Conservation (phyloP, 371 early-diverging fungal species). For the Nosema muscidifuracis region DNA sequence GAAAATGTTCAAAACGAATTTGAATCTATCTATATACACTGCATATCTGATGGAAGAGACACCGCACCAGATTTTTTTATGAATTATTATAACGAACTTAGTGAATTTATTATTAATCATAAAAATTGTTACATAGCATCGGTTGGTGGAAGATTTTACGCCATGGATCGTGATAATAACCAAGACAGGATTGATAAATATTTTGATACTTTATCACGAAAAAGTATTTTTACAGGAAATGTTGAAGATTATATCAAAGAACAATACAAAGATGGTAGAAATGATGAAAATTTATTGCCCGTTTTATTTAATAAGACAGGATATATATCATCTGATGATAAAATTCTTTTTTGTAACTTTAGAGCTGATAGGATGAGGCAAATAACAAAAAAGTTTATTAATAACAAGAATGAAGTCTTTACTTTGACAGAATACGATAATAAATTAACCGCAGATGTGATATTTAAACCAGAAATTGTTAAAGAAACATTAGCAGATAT, state of each 20-base stretch:
- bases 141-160: slow-evolving; percentile 90
- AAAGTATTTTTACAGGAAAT: not conserved
- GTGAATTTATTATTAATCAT: slow-evolving; percentile 46
- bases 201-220: slow-evolving; percentile 73
- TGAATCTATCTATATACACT: slow-evolving; percentile 82
- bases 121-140: slow-evolving; percentile 78
- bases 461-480: slow-evolving; percentile 84
- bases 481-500: slow-evolving; percentile 90
- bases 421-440: slow-evolving; percentile 95
- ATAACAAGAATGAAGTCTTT: slow-evolving; percentile 61
- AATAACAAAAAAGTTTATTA: slow-evolving; percentile 65
- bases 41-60: slow-evolving; percentile 96
- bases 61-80: slow-evolving; percentile 75
- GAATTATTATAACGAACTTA: slow-evolving; percentile 59
- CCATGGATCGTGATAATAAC: slow-evolving; percentile 99
- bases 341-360: slow-evolving; percentile 82
- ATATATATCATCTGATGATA: slow-evolving; percentile 68
- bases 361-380: slow-evolving; percentile 97
- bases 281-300: slow-evolving; percentile 61
- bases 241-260: slow-evolving; percentile 12
- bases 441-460: slow-evolving; percentile 74
- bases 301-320: slow-evolving; percentile 64
- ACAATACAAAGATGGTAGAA: slow-evolving; percentile 22
- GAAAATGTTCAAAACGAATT: slow-evolving; percentile 72
- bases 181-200: slow-evolving; percentile 90